Percentiles rank a stretch among this genome's conserved stretches.
Conservation (phyloP, 2,329 filamentous ascomycete genomes). For the Aureobasidium zeae region DNA sequence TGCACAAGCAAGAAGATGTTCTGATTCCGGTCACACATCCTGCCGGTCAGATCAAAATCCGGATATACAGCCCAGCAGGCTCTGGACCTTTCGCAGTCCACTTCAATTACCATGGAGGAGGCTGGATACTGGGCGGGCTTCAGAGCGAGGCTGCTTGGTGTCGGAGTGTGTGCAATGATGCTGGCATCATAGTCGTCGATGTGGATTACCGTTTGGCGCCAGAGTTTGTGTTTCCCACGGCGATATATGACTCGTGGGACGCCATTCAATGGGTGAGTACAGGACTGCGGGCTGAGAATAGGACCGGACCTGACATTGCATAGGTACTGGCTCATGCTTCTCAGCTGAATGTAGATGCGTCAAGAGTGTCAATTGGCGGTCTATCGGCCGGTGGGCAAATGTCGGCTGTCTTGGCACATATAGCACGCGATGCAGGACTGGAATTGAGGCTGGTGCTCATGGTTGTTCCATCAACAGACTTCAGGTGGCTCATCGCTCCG, state of each 20-base stretch:
- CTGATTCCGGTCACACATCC: not conserved
- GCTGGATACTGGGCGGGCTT: slow-evolving; percentile 36
- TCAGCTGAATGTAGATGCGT: not conserved
- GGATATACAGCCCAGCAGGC: not conserved
- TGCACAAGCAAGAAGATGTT: not conserved
- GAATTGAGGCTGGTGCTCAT: slow-evolving; percentile 15
- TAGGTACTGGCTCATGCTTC: no score
- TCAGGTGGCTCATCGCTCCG: not conserved
- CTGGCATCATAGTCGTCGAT: slow-evolving; percentile 38
- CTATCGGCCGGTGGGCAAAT: slow-evolving; percentile 46
- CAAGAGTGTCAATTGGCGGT: slow-evolving; percentile 32
- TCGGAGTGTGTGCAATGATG: slow-evolving; percentile 30
- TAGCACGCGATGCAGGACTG: slow-evolving; percentile 31
- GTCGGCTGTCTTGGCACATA: slow-evolving; percentile 38
- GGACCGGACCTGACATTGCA: no score
- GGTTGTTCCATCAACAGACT: slow-evolving; percentile 1
- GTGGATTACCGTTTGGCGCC: slow-evolving; percentile 46
- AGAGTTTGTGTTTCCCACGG: slow-evolving; percentile 41
- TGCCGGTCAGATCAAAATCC: not conserved
- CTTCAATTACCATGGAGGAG: slow-evolving; percentile 33
- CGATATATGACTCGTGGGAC: slow-evolving; percentile 42
- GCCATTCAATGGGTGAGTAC: slow-evolving; percentile 40
- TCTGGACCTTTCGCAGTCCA: not conserved
- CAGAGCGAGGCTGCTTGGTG: slow-evolving; percentile 36
- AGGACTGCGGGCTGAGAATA: no score